Conservation (phyloP, 176 grass and related monocot genomes). For the Ampelocalamus luodianensis region DNA sequence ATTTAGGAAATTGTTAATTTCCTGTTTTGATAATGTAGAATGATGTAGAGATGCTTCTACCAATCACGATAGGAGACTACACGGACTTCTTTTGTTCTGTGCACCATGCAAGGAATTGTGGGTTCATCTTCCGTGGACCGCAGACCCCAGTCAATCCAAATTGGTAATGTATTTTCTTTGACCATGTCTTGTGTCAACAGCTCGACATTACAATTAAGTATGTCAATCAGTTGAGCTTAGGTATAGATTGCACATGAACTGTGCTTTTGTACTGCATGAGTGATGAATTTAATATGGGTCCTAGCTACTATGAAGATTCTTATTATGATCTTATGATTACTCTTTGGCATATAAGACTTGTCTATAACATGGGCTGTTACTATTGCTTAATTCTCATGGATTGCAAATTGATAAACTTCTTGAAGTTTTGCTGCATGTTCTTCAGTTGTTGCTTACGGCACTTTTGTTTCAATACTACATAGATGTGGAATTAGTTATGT, state of each 20-base stretch:
- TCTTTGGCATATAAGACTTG: background rate
- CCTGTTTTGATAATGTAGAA: conserved; percentile 48
- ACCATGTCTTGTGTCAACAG: background rate
- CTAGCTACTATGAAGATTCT: background rate
- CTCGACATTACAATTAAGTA: background rate
- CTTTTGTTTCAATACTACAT: background rate
- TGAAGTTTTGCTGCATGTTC: conserved; percentile 26
- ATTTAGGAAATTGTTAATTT: background rate
- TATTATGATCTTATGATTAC: background rate
- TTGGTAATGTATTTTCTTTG: conserved; percentile 64
- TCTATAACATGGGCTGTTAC: background rate
- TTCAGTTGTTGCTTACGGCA: conserved; percentile 11
- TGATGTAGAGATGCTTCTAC: conserved; percentile 87
- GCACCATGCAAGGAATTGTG: conserved; percentile 92
- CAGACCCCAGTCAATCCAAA: conserved; percentile 80
- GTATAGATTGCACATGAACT: background rate
- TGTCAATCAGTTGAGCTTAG: background rate
- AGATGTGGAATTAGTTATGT: background rate
- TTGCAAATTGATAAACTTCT: background rate
- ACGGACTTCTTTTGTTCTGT: conserved; percentile 95
- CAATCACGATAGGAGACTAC: conserved; percentile 81
- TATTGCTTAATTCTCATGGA: background rate
- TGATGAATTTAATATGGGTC: background rate
- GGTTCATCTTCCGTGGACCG: conserved; percentile 86
- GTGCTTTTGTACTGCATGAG: background rate